Conservation (phyloP, 805 yeast species). For the Yarrowia sp. region DNA sequence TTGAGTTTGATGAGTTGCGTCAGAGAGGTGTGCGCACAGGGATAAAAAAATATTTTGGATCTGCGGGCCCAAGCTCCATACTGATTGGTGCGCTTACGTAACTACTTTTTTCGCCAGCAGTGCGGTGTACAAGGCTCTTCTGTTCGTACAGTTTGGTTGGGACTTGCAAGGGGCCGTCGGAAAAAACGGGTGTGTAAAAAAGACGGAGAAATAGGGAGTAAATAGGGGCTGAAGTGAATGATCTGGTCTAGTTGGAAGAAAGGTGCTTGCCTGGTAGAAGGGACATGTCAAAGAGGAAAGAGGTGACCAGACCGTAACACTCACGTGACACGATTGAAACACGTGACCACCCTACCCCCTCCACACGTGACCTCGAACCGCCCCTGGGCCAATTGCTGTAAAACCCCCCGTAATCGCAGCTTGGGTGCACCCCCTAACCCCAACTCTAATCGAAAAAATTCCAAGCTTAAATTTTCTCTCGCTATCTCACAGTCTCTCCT, state of each 20-base stretch:
- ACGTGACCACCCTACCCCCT: too few species aligned
- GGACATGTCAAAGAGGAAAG: too few species aligned
- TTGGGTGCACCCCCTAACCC: conserved; percentile 14
- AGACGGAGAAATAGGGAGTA: not conserved
- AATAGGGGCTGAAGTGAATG: not conserved
- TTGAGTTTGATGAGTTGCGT: conserved; percentile 23
- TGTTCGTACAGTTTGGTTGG: too few species aligned
- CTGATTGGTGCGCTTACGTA: conserved; percentile 1
- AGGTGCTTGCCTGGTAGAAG: too few species aligned
- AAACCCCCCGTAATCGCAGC: not conserved
- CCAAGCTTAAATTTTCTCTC: conserved; percentile 22
- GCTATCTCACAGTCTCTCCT: not conserved
- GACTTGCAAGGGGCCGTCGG: too few species aligned
- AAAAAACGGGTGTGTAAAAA: too few species aligned
- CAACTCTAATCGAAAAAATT: conserved; percentile 37
- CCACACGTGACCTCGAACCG: not conserved
- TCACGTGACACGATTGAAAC: too few species aligned
- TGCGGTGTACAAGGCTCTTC: not conserved
- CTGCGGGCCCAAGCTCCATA: not conserved
- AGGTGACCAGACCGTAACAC: too few species aligned
- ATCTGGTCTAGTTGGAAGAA: too few species aligned
- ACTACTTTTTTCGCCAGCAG: not conserved
- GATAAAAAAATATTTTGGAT: conserved; percentile 6
- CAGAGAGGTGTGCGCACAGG: conserved; percentile 9
- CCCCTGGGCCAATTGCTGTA: not conserved